phyloP scores from a whole-genome alignment of 805 yeast genomes.

The Nakazawaea populi region DNA sequence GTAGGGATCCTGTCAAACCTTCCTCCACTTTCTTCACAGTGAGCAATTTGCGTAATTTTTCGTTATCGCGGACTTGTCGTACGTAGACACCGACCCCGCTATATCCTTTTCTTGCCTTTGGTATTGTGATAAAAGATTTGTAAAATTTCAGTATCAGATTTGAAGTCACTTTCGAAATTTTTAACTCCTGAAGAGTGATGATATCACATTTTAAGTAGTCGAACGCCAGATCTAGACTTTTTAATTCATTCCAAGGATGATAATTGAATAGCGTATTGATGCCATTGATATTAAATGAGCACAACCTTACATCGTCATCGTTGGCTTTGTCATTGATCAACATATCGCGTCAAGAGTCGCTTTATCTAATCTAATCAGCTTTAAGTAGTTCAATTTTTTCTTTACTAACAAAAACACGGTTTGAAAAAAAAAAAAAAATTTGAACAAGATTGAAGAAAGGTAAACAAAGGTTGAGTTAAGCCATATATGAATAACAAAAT shows the following conservation, averaged over 20 bases:
- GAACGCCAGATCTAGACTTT: slow-evolving; percentile 41
- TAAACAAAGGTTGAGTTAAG: not conserved
- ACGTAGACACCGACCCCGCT: slow-evolving; percentile 88
- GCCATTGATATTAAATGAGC: slow-evolving; percentile 81
- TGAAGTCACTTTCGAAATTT: slow-evolving; percentile 49
- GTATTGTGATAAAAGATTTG: slow-evolving; percentile 63
- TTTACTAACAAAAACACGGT: not conserved
- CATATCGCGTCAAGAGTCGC: not conserved
- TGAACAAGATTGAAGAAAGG: not conserved
- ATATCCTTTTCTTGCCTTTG: slow-evolving; percentile 70
- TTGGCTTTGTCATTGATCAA: not conserved
- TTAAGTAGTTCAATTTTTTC: not conserved
- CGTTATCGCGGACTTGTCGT: slow-evolving; percentile 40
- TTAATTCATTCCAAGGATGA: slow-evolving; percentile 69
- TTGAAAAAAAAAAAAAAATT: not conserved
- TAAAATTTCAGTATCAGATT: slow-evolving; percentile 50
- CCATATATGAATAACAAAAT: not conserved
- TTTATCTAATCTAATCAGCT: no score
- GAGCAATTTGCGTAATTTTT: slow-evolving; percentile 35
- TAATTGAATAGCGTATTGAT: slow-evolving; percentile 73
- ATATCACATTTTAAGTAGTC: slow-evolving; percentile 60
- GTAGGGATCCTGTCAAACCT: slow-evolving; percentile 74
- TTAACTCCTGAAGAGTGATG: slow-evolving; percentile 83
- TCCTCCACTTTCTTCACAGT: slow-evolving; percentile 76
- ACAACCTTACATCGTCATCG: not conserved